Base-by-base conservation (phyloP, 331 rosid species). In the Quercus tomentella region DNA sequence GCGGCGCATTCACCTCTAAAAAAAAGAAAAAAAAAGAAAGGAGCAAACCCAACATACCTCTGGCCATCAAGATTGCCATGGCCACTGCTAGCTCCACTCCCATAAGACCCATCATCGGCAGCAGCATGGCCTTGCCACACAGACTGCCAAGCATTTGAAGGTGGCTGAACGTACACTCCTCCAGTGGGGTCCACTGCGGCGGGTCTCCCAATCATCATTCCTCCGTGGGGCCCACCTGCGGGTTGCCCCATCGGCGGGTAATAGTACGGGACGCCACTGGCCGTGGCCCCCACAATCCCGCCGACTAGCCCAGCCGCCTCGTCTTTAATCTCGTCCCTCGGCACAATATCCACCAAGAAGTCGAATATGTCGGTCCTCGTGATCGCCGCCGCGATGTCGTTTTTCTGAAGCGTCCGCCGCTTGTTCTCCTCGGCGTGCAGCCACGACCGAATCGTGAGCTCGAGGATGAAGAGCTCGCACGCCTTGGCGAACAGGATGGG, bases 401-500 rank as follows among this genome's bases (percentile, higher is more conserved):
- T 95, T 83, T 95, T 95, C 96, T 95, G 99, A 9, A 95, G 85
- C 0, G 99, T 95, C 8, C 99, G 85, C 51, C 99, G 86, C 84
- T 95, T 95, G 88, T 95, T 95, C 89, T 95, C 99, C 86, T 95
- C 99, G 45, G 99, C 99, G 84, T 95, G 99, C 68, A 95, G 93
- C 99, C 99, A 95, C 6, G 99, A 95, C 43, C 99, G 87, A 74
- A 95, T 95, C 2, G 99, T 95, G 79, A 95, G 99, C 72, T 95
- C 99, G 23, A 95, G 99, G 82, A 95, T 95, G 96, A 95, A 95
- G 80, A 95, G 99, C 90, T 95, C 97, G 83, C 98, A 95, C 2
- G 99, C 99, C 83, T 92, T 93, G 65, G 99, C 97, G 75, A 95
- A 95, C 43, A 95, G 86, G 67, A 95, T 92, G 1, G 99, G 97